Conservation (phyloP, 2,329 filamentous ascomycete species). For the Exophiala dermatitidis region DNA sequence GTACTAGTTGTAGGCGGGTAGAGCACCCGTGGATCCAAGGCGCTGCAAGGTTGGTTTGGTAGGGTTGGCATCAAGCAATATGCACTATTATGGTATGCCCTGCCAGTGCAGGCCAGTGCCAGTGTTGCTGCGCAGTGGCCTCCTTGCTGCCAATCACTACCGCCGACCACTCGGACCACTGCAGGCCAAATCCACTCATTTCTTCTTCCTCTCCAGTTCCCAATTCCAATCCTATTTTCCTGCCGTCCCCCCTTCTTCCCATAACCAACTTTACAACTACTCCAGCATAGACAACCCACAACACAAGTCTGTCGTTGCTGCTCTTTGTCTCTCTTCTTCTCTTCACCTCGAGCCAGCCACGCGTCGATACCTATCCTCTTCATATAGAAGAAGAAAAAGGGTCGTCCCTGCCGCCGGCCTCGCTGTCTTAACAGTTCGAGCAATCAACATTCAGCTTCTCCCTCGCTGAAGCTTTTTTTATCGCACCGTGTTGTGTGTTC, state of each 20-base stretch:
- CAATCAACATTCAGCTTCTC: slow-evolving; percentile 21
- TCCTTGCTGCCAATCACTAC: background rate
- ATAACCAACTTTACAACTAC: slow-evolving; percentile 27
- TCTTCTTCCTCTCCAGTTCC: slow-evolving; percentile 7
- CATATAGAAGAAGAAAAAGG: slow-evolving; percentile 17
- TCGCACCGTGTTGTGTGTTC: slow-evolving; percentile 16
- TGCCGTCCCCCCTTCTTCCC: slow-evolving; percentile 29
- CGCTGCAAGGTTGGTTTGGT: no score
- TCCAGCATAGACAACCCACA: slow-evolving; percentile 11
- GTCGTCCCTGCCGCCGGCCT: slow-evolving; percentile 22
- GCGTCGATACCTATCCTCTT: slow-evolving; percentile 17
- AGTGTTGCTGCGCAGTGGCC: background rate
- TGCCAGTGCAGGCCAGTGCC: no score
- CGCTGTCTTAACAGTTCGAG: slow-evolving; percentile 19
- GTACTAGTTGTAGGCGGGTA: no score
- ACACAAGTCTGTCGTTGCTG: slow-evolving; percentile 30
- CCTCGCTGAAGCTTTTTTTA: slow-evolving; percentile 24
- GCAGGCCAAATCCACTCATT: slow-evolving; percentile 1
- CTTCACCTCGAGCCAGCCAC: slow-evolving; percentile 29
- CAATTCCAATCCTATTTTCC: slow-evolving; percentile 18
- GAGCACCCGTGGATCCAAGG: no score
- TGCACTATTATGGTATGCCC: background rate
- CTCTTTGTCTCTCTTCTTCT: slow-evolving; percentile 29
- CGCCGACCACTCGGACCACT: background rate
- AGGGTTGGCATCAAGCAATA: no score